These are phyloP conservation scores for Auriscalpium vulgare DNA, from an alignment of 768 basidiomycete genomes.

Conservation along the genomic window DNA sequence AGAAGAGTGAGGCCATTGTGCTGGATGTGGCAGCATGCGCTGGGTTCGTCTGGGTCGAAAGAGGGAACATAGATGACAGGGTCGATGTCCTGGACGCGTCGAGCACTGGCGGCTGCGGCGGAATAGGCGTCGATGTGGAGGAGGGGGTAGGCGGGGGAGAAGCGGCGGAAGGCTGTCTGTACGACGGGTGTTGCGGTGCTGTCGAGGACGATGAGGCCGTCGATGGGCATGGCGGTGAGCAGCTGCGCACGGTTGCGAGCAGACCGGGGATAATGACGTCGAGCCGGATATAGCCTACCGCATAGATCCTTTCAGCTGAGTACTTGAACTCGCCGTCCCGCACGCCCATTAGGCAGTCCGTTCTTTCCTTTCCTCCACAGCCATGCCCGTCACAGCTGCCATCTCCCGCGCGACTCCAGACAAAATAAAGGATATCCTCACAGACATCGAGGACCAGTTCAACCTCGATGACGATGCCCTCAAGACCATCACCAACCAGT, in stretches of 20 bases:
- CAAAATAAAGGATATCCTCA: conserved; percentile 29
- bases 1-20: conserved; percentile 70
- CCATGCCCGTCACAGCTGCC: conserved; percentile 11
- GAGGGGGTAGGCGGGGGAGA: conserved; percentile 46
- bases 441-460: conserved; percentile 69
- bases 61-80: conserved; percentile 64
- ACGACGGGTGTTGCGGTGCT: conserved; percentile 15
- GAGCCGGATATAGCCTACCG: too few relatives aligned
- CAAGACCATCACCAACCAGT: conserved; percentile 63
- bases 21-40: conserved; percentile 78
- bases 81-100: conserved; percentile 50
- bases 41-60: conserved; percentile 40
- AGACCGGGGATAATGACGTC: too few relatives aligned
- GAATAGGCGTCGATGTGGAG: conserved; percentile 84
- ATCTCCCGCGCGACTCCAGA: conserved; percentile 5
- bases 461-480: conserved; percentile 53
- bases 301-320: too few relatives aligned
- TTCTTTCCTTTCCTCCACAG: background rate
- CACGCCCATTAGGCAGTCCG: background rate
- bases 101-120: conserved; percentile 53
- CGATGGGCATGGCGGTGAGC: conserved; percentile 12
- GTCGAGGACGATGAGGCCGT: conserved; percentile 16
- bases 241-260: too few relatives aligned
- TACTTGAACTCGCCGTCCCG: background rate
- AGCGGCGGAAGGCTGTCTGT: background rate